Conservation (phyloP, 1,139 yeast species). For the Torulaspora pretoriensis region DNA sequence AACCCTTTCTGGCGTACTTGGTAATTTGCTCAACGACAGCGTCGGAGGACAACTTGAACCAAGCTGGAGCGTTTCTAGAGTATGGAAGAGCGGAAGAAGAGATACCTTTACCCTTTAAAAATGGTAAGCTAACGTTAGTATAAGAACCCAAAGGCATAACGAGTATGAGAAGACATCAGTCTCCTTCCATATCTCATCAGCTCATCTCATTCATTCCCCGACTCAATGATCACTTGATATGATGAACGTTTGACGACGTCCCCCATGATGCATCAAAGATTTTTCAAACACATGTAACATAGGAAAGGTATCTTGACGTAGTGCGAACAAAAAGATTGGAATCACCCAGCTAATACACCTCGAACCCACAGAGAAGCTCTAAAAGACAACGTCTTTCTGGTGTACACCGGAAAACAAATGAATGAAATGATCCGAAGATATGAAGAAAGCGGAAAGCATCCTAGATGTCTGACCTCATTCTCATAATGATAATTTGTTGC, state of each 20-base stretch:
- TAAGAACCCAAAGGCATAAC: background rate
- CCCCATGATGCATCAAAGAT: background rate
- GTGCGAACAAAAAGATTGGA: conserved; percentile 23
- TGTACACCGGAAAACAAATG: conserved; percentile 34
- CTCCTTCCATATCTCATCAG: conserved; percentile 3
- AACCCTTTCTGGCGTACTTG: conserved; percentile 99
- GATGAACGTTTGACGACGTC: background rate
- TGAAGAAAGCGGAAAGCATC: conserved; percentile 11
- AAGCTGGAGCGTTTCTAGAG: conserved; percentile 97
- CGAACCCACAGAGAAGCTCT: conserved; percentile 14
- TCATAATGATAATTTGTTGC: background rate
- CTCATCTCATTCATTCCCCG: conserved; percentile 6
- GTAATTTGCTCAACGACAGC: conserved; percentile 96
- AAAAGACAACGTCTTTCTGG: conserved; percentile 16
- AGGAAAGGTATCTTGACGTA: background rate
- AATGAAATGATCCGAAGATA: conserved; percentile 30
- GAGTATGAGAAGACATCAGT: background rate
- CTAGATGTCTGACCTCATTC: conserved; percentile 2
- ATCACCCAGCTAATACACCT: conserved; percentile 36
- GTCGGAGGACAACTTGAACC: conserved; percentile 97
- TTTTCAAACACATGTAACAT: background rate
- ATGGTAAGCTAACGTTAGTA: conserved; percentile 2
- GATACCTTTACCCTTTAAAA: conserved; percentile 91
- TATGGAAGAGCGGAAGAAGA: conserved; percentile 99
- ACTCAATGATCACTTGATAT: background rate